Conservation (phyloP, 2,329 filamentous ascomycete genomes). For the Huntiella omanensis region DNA sequence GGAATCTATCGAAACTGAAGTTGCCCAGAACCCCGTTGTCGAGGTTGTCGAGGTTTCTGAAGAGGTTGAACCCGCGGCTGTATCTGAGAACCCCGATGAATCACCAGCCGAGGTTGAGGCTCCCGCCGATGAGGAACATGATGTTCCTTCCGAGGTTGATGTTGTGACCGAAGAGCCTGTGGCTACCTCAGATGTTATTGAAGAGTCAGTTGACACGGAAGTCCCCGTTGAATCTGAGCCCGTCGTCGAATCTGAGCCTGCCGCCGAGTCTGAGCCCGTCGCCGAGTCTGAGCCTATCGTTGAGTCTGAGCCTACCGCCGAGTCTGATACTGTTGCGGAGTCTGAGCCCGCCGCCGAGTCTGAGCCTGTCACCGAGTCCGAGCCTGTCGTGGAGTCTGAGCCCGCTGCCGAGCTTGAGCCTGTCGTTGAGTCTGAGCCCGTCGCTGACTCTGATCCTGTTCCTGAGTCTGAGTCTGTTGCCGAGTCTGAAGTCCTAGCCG, state of each 20-base stretch:
- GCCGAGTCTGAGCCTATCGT: not conserved
- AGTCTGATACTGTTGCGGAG: not conserved
- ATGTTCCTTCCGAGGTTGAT: not conserved
- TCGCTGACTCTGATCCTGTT: too few species aligned
- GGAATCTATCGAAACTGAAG: not conserved
- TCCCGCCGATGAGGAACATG: too few species aligned
- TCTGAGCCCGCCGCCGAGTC: not conserved
- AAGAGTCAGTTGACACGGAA: not conserved
- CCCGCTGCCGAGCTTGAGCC: too few species aligned
- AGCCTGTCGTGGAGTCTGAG: too few species aligned
- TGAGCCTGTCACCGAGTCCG: too few species aligned
- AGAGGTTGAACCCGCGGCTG: too few species aligned
- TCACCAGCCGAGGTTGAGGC: too few species aligned
- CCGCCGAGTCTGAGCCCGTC: not conserved
- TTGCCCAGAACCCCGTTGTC: not conserved
- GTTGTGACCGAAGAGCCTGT: not conserved
- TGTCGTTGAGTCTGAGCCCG: too few species aligned
- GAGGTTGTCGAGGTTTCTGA: too few species aligned
- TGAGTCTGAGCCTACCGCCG: not conserved
- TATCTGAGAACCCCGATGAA: too few species aligned
- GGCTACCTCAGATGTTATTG: not conserved
- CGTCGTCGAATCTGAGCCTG: not conserved
- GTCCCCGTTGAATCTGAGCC: not conserved
- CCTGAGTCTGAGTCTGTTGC: too few species aligned
- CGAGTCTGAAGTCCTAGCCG: not conserved